Evolutionary conservation across 1,139 yeast genomes (phyloP).

Genomic region (Debaryomyces psychrophilus): DNA sequence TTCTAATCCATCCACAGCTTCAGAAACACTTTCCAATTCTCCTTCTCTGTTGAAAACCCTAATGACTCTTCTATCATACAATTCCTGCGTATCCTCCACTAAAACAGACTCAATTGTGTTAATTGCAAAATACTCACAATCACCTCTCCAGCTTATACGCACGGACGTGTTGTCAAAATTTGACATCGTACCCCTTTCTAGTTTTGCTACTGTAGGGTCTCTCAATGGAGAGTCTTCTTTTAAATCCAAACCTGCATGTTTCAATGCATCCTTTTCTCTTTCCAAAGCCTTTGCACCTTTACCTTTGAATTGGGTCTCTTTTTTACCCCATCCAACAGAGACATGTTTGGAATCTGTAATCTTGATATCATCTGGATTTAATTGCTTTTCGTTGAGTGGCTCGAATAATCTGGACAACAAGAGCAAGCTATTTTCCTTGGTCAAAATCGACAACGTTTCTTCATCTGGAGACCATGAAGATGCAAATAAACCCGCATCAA

Average conservation of each 20-base stretch:
- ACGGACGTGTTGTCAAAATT: conserved; percentile 49
- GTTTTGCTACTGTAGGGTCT: conserved; percentile 89
- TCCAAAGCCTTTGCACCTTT: conserved; percentile 85
- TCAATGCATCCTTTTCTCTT: conserved; percentile 60
- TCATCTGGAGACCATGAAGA: conserved; percentile 94
- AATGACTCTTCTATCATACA: conserved; percentile 68
- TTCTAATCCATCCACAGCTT: conserved; percentile 85
- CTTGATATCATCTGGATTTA: conserved; percentile 64
- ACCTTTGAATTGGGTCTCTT: conserved; percentile 96
- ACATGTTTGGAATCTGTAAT: conserved; percentile 76
- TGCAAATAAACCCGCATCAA: conserved; percentile 73
- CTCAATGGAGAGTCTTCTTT: conserved; percentile 59
- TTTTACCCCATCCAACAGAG: conserved; percentile 98
- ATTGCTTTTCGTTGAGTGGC: conserved; percentile 65
- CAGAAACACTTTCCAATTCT: conserved; percentile 78
- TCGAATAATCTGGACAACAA: conserved; percentile 79
- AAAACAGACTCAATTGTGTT: conserved; percentile 59
- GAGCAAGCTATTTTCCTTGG: conserved; percentile 62
- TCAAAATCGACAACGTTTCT: conserved; percentile 75
- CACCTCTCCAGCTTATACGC: conserved; percentile 90
- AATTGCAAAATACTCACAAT: conserved; percentile 80
- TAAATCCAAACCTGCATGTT: conserved; percentile 67
- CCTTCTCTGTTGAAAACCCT: conserved; percentile 85
- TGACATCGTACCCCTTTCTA: conserved; percentile 70
- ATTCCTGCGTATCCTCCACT: conserved; percentile 44